Conservation (phyloP, 495 filamentous ascomycete species). For the Pyronema domesticum region DNA sequence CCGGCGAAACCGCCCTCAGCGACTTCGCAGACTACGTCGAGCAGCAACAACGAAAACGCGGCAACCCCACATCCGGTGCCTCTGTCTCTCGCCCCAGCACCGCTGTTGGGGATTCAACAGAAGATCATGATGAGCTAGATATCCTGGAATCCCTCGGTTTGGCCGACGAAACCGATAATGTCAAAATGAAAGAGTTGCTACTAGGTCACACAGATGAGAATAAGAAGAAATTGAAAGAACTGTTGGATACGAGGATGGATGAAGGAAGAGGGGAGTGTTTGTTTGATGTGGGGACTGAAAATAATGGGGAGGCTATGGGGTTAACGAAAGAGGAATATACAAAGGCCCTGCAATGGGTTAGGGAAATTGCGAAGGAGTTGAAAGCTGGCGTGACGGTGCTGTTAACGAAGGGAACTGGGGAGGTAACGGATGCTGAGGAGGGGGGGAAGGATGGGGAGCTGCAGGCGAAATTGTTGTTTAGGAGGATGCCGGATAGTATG, state of each 20-base stretch:
- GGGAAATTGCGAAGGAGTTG: constrained; percentile 43
- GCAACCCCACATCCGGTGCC: constrained; percentile 1
- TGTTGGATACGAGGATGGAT: constrained; percentile 47
- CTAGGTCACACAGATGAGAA: constrained; percentile 44
- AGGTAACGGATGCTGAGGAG: constrained; percentile 47
- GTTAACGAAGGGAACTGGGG: constrained; percentile 52
- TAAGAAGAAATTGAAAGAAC: constrained; percentile 40
- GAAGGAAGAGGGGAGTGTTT: constrained; percentile 84
- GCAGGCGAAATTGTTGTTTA: constrained; percentile 68
- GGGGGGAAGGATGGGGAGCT: constrained; percentile 34
- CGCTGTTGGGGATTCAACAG: constrained; percentile 27
- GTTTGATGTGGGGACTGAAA: constrained; percentile 84
- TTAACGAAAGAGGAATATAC: constrained; percentile 67
- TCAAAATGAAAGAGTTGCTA: constrained; percentile 56
- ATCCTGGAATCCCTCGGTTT: constrained; percentile 78
- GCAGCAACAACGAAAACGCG: constrained; percentile 54
- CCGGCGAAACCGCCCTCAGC: constrained; percentile 47
- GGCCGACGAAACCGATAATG: constrained; percentile 48
- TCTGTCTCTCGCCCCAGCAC: constrained; percentile 7
- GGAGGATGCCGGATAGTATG: constrained; percentile 49
- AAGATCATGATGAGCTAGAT: constrained; percentile 80
- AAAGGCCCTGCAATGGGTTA: constrained; percentile 49
- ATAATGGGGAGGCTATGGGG: constrained; percentile 73
- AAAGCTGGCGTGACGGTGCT: constrained; percentile 61
- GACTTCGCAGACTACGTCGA: constrained; percentile 98